Base-by-base conservation (phyloP, 2,329 filamentous ascomycete species). In the Pseudocercospora cruenta region DNA sequence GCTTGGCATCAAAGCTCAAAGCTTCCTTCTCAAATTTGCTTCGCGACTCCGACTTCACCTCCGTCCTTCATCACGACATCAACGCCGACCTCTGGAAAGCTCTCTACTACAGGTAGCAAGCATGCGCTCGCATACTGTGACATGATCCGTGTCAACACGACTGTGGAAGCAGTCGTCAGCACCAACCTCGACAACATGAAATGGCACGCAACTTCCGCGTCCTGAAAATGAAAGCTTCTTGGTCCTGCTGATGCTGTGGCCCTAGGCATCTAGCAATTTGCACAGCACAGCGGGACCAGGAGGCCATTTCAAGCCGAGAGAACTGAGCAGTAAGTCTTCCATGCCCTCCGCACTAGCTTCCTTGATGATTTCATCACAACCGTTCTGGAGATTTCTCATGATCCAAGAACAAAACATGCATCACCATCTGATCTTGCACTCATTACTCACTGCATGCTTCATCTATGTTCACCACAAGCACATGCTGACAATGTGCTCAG, bases 381-480 rank as follows among this genome's bases (percentile, higher is more conserved):
- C 71, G 75, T 78, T 77, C 75, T 69, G 75, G 77, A 69, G 77
- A 78, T 67, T 62, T 61, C 67, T 66, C 67, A 74, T 79, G 76
- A 77, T 73, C 77, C 75, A 72, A 61, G 75, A 77, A 79, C 75
- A 74, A 77, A 60, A 78, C 77, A 79, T 79, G 77, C 77, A 79
- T 77, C 75, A 79, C 77, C 77, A 79, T 79, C 77, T 79, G 77
- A 79, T 74, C 71, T 62, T 53, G 63, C 57, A 58, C 53, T 47
- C 26, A 51, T 54, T 39, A 39, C 62, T 60, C 24, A 16, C 57
- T 33, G 19, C 55, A 60, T 47, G 55, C 58, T 58, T 53, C 58
- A 36, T 12, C 12, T 24, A 21, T 47, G 19, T 36, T 19, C 45
- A 9, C 22, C 14, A 16, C 28, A 57, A 54, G 39, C 24, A 62